A percentile compares a stretch with the other conserved stretches of the same genome.
These are phyloP conservation scores for Physcomitrellopsis africana DNA, from an alignment of 225 moss, liverwort and hornwort genomes.

Conservation along the genomic window DNA sequence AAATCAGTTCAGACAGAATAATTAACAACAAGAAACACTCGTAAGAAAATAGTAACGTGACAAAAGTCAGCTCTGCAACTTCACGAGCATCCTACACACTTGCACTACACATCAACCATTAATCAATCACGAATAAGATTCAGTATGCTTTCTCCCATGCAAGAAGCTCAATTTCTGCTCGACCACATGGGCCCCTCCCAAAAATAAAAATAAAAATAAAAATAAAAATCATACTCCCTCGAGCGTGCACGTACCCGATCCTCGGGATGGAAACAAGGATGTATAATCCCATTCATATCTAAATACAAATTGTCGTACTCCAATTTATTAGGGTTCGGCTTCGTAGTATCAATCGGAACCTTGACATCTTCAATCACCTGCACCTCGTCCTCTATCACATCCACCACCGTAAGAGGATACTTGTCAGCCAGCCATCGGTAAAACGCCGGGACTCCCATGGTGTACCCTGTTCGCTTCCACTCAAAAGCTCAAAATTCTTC, in stretches of 20 bases:
- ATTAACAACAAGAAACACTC: neutral
- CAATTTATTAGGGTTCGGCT: conserved; percentile 87
- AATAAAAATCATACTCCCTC: no score
- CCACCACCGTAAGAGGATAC: conserved; percentile 92
- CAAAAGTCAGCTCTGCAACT: neutral
- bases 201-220: no score
- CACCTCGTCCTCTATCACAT: conserved; percentile 90
- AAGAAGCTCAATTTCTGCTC: neutral
- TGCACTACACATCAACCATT: neutral
- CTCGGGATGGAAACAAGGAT: conserved; percentile 97
- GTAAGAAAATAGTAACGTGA: neutral
- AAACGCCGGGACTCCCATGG: conserved; percentile 97
- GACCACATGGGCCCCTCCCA: no score
- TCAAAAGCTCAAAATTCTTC: no score
- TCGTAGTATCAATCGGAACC: conserved; percentile 88
- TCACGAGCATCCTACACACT: neutral
- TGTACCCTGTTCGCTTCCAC: neutral
- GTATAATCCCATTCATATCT: conserved; percentile 99
- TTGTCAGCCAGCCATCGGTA: conserved; percentile 98
- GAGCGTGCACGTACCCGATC: conserved; percentile 69
- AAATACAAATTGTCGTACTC: conserved; percentile 98
- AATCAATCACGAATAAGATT: neutral
- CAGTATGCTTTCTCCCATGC: neutral
- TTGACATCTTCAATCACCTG: conserved; percentile 80
- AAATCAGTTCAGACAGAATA: neutral